Base-by-base conservation (phyloP, 2,329 filamentous ascomycete species). In the Monosporascus sp. region DNA sequence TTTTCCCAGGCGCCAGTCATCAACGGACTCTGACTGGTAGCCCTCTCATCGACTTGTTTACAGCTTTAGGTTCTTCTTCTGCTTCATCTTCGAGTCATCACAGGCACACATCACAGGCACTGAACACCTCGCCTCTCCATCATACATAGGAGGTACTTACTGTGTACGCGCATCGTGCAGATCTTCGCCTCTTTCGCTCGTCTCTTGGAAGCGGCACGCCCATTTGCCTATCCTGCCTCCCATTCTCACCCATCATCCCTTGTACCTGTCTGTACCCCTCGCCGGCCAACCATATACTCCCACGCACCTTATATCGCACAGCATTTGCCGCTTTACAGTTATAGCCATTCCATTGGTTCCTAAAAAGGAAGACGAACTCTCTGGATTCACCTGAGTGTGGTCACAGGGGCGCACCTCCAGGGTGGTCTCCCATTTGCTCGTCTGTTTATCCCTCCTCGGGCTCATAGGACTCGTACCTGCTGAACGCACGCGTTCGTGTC, bases 301-400 rank as follows among this genome's bases (percentile, higher is more conserved):
- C 63, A 68, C 65, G 60, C 63, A 60, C 59, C 51, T 57, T 56
- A 57, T 35, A 55, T 56, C 52, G 57, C 58, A 66, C 56, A 61
- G 62, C 65, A 62, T 63, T 63, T 65, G 63, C 59, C 50, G 59
- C 60, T 65, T 63, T 64, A 64, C 63, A 18, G 22, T 50, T 52
- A 54, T 46, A 54, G 55, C 51, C 51, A 64, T 64, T 65, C 57
- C 51, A 64, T 64, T 65, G 63, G 64, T 54, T 52, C 55, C 54
- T 51, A 55, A 52, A 48, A 48, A 56, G 52, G 55, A 58, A 53
- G 53, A 53, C 55, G 56, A 52, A 54, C 53, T 53, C 50, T 49
- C 51, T 25, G 43, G 20, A 46, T 46, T 46, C 43, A 31, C 43
- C 43, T 46, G 43, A 46, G 11, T 25, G 43, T 46, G 22, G 43